phyloP scores from a whole-genome alignment of 441 rosid genomes.

The Biscutella laevigata region DNA sequence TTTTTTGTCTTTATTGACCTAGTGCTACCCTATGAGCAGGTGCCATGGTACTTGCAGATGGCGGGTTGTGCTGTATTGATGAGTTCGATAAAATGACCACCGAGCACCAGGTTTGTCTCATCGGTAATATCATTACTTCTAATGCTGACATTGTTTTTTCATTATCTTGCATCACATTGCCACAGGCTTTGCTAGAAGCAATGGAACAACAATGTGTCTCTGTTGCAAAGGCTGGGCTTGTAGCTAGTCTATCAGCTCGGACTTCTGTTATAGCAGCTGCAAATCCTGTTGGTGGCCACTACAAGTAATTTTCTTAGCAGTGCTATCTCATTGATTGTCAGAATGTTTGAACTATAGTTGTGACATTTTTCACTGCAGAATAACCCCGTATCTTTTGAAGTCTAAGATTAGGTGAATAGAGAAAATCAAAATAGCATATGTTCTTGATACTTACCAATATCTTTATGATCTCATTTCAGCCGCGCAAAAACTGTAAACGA shows the following conservation, averaged over 20 bases:
- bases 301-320: conserved; percentile 55
- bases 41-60: conserved; percentile 98
- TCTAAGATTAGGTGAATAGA: conserved; percentile 1
- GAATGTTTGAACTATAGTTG: conserved; percentile 3
- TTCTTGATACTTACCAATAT: conserved; percentile 13
- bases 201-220: conserved; percentile 99
- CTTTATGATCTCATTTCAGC: conserved; percentile 53
- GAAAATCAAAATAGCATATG: background rate
- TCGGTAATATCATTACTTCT: conserved; percentile 14
- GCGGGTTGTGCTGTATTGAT: conserved; percentile 95
- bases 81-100: conserved; percentile 99
- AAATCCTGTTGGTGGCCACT: conserved; percentile 98
- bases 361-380: background rate
- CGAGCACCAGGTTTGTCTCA: conserved; percentile 75
- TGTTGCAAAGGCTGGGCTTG: conserved; percentile 97
- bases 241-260: conserved; percentile 94
- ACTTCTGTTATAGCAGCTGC: conserved; percentile 98
- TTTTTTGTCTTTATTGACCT: conserved; percentile 11
- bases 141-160: conserved; percentile 14
- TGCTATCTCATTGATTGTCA: conserved; percentile 4
- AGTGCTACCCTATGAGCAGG: conserved; percentile 38
- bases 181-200: conserved; percentile 94
- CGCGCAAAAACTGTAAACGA: conserved; percentile 98
- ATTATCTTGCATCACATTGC: conserved; percentile 20
- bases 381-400: conserved; percentile 2